Percentiles rank a stretch among this genome's conserved stretches.
These are phyloP conservation scores for Papiliotrema nemorosa DNA, from an alignment of 1,284 basidiomycete genomes.

Conservation along the genomic window DNA sequence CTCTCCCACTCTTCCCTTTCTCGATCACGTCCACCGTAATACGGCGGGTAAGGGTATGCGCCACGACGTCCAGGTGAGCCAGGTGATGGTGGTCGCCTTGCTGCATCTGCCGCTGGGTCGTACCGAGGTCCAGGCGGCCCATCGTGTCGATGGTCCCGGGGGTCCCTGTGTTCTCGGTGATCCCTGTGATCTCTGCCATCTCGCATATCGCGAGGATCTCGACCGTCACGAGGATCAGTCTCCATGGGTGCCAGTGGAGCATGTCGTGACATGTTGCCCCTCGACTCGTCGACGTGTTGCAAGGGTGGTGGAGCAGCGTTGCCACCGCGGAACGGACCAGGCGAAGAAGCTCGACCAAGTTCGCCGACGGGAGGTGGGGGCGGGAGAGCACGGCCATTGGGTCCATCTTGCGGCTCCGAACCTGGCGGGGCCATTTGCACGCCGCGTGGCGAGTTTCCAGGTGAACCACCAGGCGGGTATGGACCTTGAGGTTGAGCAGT, in stretches of 20 bases:
- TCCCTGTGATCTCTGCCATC: slow-evolving; percentile 4
- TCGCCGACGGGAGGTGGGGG: slow-evolving; percentile 34
- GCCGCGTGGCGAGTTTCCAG: slow-evolving; percentile 23
- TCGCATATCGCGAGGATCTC: slow-evolving; percentile 5
- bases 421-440: slow-evolving; percentile 17
- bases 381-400: slow-evolving; percentile 32
- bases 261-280: slow-evolving; percentile 52
- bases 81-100: slow-evolving; percentile 25
- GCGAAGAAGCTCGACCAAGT: slow-evolving; percentile 20
- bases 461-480: slow-evolving; percentile 18
- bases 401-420: slow-evolving; percentile 8
- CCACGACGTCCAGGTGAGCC: slow-evolving; percentile 33
- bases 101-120: slow-evolving; percentile 27
- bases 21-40: slow-evolving; percentile 39
- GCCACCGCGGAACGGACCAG: slow-evolving; percentile 45
- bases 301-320: slow-evolving; percentile 44
- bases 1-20: slow-evolving; percentile 50
- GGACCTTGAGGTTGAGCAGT: slow-evolving; percentile 52
- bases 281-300: slow-evolving; percentile 39
- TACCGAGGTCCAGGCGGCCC: slow-evolving; percentile 12
- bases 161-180: not conserved
- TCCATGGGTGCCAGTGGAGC: slow-evolving; percentile 79
- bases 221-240: slow-evolving; percentile 53
- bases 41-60: slow-evolving; percentile 16
- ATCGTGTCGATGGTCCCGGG: slow-evolving; percentile 3